Evolutionary conservation across 768 basidiomycete genomes (phyloP).

Genomic region (Lactarius hatsudake): DNA sequence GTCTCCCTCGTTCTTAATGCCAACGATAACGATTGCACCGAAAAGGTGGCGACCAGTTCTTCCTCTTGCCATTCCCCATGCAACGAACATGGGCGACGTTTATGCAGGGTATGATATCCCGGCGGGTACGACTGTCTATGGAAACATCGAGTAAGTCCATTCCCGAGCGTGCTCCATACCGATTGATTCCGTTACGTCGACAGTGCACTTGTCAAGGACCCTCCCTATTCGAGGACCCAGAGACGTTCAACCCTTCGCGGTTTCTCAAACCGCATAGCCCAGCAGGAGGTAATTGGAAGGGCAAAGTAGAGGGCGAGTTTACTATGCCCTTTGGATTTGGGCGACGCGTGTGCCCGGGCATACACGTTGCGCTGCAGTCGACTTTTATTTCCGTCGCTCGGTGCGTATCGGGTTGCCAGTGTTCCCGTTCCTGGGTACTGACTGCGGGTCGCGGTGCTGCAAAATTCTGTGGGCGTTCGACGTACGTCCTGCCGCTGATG

Average conservation of each 20-base stretch:
- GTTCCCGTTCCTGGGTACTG: background rate
- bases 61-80: constrained; percentile 18
- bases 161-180: background rate
- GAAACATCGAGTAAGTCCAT: constrained; percentile 15
- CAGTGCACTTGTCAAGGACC: constrained; percentile 27
- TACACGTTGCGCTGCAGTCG: constrained; percentile 26
- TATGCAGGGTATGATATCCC: constrained; percentile 22
- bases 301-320: constrained; percentile 22
- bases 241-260: constrained; percentile 31
- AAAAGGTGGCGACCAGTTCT: constrained; percentile 15
- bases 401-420: constrained; percentile 1
- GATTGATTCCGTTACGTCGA: background rate
- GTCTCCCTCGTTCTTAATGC: background rate
- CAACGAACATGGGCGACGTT: constrained; percentile 2
- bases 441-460: background rate
- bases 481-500: constrained; percentile 7
- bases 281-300: constrained; percentile 5
- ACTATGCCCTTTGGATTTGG: constrained; percentile 29
- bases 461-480: constrained; percentile 29
- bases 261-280: constrained; percentile 23
- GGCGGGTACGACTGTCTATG: constrained; percentile 9
- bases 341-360: constrained; percentile 28
- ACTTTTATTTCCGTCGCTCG: constrained; percentile 21
- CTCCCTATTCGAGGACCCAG: constrained; percentile 28
- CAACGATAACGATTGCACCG: background rate